Base-by-base conservation (phyloP, 208 protist species). In the Crithidia fasciculata region DNA sequence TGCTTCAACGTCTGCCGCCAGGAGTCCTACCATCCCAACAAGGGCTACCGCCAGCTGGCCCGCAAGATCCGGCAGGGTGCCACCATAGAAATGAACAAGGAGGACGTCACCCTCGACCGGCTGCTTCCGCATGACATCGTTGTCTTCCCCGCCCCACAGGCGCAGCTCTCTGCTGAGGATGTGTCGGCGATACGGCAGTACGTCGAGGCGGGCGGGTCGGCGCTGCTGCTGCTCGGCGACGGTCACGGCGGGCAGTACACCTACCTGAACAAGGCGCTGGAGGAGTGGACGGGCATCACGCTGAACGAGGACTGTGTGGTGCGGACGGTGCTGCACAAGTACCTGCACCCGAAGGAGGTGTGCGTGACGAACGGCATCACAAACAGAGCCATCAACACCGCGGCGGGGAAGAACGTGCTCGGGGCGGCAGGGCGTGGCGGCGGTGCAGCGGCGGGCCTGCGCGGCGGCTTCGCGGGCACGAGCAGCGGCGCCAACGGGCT, bases 341-440 rank as follows among this genome's bases (percentile, higher is more conserved):
- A 99, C 76, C 76, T 95, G n/a, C 97, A 99, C 82, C 98, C 98
- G 2, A 99, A 99, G 87, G 96, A 97, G 80, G 94, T 97, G 16
- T 93, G 87, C 69, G 93, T 98, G 19, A 87, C 88, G 28, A 95
- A 97, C 77, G 98, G 98, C 49, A 82, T 99, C 18, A 88, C 97
- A n/a, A 99, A 99, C 81, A 80, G 95, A 40, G 93, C 93, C 54
- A 96, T 99, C 60, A 97, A 98, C 80, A 86, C 88, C 52, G 95
- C 93, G 0, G 96, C 96, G 16, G 92, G 92, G 41, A 98, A 98
- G 69, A 86, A 78, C 49, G 85, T 96, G 28, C 43, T 82, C 56
- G 93, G 93, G 9, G 83, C 70, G 5, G 76, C 43, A 45, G 37
- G 53, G 19, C 58, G 8, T 15, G 44, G 40, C 13, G 47, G 68